Percentiles rank a stretch among this genome's conserved stretches.
Conservation (phyloP, 257 asterid species). For the Solanum raphanifolium region DNA sequence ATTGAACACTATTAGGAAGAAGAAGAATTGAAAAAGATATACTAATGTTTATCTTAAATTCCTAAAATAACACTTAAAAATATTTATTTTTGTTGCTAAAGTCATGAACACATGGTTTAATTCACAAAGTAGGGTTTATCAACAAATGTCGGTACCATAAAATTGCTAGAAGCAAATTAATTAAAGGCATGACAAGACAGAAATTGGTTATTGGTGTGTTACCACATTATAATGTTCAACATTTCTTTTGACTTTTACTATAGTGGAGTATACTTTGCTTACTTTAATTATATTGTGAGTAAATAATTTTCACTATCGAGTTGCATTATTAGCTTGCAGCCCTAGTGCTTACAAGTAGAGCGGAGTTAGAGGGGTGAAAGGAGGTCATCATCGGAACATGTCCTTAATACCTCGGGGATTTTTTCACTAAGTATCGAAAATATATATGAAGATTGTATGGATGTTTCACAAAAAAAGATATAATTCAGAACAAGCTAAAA, state of each 20-base stretch:
- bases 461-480: too few relatives aligned
- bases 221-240: neutral
- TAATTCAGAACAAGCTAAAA: too few relatives aligned
- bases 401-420: neutral
- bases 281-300: neutral
- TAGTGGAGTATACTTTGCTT: neutral
- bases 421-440: neutral
- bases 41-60: too few relatives aligned
- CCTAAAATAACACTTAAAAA: too few relatives aligned
- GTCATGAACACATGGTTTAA: neutral
- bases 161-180: neutral
- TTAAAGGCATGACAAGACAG: neutral
- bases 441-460: too few relatives aligned
- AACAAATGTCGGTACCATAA: neutral
- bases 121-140: neutral
- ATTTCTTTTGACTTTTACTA: neutral
- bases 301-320: neutral
- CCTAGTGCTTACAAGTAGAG: neutral
- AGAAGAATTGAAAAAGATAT: too few relatives aligned
- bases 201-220: neutral
- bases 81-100: too few relatives aligned
- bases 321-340: neutral
- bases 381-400: neutral
- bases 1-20: too few relatives aligned
- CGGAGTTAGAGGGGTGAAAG: neutral